Percentiles rank a stretch among this genome's conserved stretches.
These are phyloP conservation scores for Stephania yunnanensis DNA, from an alignment of 164 flowering plant species.

Conservation along the genomic window DNA sequence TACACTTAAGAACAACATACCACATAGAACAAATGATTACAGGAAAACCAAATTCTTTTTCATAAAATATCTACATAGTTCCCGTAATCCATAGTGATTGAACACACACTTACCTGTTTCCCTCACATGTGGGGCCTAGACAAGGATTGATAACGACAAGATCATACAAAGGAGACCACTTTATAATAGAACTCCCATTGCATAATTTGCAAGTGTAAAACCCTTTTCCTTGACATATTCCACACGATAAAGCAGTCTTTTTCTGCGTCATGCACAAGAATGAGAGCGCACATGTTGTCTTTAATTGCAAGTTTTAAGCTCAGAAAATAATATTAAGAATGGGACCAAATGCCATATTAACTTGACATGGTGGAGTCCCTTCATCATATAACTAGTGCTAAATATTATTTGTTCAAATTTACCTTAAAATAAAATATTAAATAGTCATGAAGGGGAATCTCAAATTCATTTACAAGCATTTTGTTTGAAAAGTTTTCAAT, in stretches of 20 bases:
- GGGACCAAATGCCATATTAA: background rate
- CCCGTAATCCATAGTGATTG: background rate
- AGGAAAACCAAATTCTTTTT: too few relatives aligned
- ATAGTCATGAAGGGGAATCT: background rate
- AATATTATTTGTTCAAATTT: background rate
- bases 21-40: too few relatives aligned
- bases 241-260: conserved; percentile 44
- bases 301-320: background rate
- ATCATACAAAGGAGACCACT: conserved; percentile 76
- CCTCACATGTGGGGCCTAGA: conserved; percentile 82
- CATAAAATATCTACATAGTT: too few relatives aligned
- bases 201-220: conserved; percentile 66
- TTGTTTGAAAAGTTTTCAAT: too few relatives aligned
- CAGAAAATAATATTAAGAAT: background rate
- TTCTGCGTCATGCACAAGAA: conserved; percentile 28
- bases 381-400: background rate
- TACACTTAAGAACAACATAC: background rate
- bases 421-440: background rate
- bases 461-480: background rate
- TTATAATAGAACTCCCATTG: conserved; percentile 53
- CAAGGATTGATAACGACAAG: conserved; percentile 66
- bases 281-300: background rate
- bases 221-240: conserved; percentile 54
- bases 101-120: conserved; percentile 40
- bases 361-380: background rate